Evolutionary conservation across 2,329 filamentous ascomycete genomes (phyloP), one percentile per base, ranked within the genome.

Genomic region (Colletotrichum orbiculare): DNA sequence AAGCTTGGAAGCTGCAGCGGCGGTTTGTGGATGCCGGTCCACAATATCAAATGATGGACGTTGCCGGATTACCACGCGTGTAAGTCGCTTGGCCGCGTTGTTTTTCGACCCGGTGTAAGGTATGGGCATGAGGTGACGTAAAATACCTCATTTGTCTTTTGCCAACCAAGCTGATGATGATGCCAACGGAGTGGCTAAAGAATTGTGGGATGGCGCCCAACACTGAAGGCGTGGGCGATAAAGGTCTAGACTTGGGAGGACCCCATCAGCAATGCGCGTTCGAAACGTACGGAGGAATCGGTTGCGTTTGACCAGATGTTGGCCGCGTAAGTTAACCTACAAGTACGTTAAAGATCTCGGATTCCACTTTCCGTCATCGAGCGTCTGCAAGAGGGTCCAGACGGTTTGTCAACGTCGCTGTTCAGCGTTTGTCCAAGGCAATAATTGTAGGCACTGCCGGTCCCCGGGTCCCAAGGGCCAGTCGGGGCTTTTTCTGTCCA

Each of bases 31-130:
- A 48, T 65, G 46, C 50, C 13, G 35, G 47, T 52, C 52, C 62
- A 56, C 61, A 55, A 56, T 47, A 35, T 64, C 54, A 41, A 62
- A 65, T 62, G 62, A 65, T 62, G 52, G n/a, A 42, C 25, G 41
- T 37, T 38, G 13, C 42, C 45, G n/a, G 13, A 17, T 17, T 33
- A 45, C 25, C 25, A 25, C 25, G 4, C 25, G 25, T 25, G 62
- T 37, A 47, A 61, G 62, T 56, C 58, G 46, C 50, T 43, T 52
- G 35, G 8, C 35, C 33, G 25, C 37, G 47, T 56, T 12, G 41
- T 39, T 12, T 2, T 42, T 11, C 37, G 39, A 25, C 54, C 35
- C n/a, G 37, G 48, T 39, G 53, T 56, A 39, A 15, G 46, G 11
- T 34, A 39, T 37, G 13, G 25, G 8, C 13, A 35, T 37, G 41